These are phyloP conservation scores for Phoma herbarum DNA, from an alignment of 2,329 filamentous ascomycete species.

Conservation along the genomic window DNA sequence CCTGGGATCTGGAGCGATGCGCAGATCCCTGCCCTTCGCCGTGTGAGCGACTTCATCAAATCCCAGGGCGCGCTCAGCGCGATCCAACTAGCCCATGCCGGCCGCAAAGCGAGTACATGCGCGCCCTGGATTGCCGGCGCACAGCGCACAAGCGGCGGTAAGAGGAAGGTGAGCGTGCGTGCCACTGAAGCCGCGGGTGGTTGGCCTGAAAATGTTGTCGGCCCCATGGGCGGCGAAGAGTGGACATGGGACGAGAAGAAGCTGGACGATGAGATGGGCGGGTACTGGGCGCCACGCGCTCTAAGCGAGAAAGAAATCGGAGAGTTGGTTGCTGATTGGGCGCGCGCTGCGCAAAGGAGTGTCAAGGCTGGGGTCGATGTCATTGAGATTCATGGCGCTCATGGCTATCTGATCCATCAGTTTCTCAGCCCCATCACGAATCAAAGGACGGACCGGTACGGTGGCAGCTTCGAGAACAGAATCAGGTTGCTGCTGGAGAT, in stretches of 20 bases:
- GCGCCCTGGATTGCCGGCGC: conserved; percentile 42
- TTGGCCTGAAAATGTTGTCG: conserved; percentile 49
- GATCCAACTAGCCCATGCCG: conserved; percentile 50
- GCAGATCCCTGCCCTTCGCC: conserved; percentile 47
- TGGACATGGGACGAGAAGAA: conserved; percentile 52
- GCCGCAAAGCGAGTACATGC: conserved; percentile 47
- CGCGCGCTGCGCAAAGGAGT: conserved; percentile 48
- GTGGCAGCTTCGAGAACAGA: conserved; percentile 54
- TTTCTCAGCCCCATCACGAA: conserved; percentile 55
- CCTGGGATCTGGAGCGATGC: conserved; percentile 49
- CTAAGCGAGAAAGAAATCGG: conserved; percentile 53
- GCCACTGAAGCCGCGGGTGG: conserved; percentile 43
- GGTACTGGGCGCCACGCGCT: conserved; percentile 50
- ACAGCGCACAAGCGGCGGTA: conserved; percentile 28
- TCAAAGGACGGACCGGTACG: conserved; percentile 54
- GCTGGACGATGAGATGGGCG: conserved; percentile 40
- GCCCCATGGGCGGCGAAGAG: conserved; percentile 50
- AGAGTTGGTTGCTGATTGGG: conserved; percentile 52
- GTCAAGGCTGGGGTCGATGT: conserved; percentile 50
- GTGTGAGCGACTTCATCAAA: conserved; percentile 49
- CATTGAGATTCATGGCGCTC: conserved; percentile 55
- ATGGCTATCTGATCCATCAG: conserved; percentile 55
- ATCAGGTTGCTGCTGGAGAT: conserved; percentile 54
- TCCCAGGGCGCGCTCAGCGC: conserved; percentile 43
- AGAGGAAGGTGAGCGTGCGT: conserved; percentile 40